phyloP scores from a whole-genome alignment of 306 rosid genomes.

The Erythrophleum fordii region DNA sequence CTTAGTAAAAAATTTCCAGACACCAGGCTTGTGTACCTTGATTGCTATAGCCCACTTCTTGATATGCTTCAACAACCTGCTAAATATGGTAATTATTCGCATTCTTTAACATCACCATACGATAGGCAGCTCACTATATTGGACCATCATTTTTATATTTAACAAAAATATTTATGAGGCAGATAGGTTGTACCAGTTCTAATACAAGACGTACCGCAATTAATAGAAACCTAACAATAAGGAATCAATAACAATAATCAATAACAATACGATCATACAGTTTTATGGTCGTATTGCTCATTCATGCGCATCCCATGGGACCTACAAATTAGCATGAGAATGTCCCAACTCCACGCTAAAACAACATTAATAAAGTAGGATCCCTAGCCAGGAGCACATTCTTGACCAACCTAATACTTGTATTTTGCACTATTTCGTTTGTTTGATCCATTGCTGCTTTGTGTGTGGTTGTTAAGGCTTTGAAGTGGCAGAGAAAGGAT shows the following conservation, averaged over 20 bases:
- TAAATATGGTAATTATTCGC: conserved; percentile 48
- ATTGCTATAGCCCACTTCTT: conserved; percentile 46
- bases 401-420: too few species aligned
- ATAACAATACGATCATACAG: too few species aligned
- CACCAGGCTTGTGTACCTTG: conserved; percentile 64
- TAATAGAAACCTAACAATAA: too few species aligned
- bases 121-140: not conserved
- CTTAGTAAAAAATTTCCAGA: conserved; percentile 43
- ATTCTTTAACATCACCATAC: not conserved
- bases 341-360: not conserved
- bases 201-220: too few species aligned
- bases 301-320: conserved; percentile 25
- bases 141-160: not conserved
- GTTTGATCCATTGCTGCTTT: not conserved
- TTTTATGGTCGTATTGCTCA: too few species aligned
- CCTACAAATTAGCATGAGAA: conserved; percentile 17
- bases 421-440: too few species aligned
- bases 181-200: too few species aligned
- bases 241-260: too few species aligned
- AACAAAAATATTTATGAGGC: too few species aligned
- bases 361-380: not conserved
- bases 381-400: too few species aligned
- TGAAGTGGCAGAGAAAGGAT: conserved; percentile 57
- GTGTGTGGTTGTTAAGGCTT: conserved; percentile 55
- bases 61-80: conserved; percentile 55